Evolutionary conservation across 768 basidiomycete genomes (phyloP).

Genomic region (Mycena belliarum): DNA sequence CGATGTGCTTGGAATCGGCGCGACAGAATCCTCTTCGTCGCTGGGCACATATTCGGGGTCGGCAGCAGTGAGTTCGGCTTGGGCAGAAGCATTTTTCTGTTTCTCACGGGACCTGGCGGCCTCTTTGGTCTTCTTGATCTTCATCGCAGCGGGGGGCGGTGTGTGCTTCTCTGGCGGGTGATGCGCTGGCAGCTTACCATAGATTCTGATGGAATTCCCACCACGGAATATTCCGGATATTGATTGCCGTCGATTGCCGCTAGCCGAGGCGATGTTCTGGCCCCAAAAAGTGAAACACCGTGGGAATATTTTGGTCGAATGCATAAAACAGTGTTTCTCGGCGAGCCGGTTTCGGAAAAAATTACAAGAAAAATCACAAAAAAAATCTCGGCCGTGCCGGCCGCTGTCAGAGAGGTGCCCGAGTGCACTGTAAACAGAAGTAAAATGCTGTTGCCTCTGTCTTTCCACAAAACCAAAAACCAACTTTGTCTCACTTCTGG

Average conservation of each 20-base stretch:
- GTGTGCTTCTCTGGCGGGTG: neutral
- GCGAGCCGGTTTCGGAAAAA: constrained; percentile 8
- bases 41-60: constrained; percentile 2
- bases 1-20: neutral
- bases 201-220: neutral
- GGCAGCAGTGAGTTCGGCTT: neutral
- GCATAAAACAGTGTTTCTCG: constrained; percentile 17
- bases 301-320: constrained; percentile 12
- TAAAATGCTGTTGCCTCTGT: no score
- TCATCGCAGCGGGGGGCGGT: constrained; percentile 1
- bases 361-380: constrained; percentile 14
- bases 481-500: no score
- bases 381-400: constrained; percentile 2
- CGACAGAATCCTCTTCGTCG: neutral
- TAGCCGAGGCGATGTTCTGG: neutral
- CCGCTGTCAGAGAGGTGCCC: constrained; percentile 16
- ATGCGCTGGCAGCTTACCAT: neutral
- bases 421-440: constrained; percentile 21
- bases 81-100: constrained; percentile 1
- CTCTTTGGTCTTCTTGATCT: constrained; percentile 3
- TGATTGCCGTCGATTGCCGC: neutral
- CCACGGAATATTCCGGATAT: neutral
- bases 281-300: constrained; percentile 17
- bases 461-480: no score
- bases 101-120: constrained; percentile 5